Conservation (phyloP, 2,329 filamentous ascomycete genomes). For the Stagonosporopsis cucurbitacearum region DNA sequence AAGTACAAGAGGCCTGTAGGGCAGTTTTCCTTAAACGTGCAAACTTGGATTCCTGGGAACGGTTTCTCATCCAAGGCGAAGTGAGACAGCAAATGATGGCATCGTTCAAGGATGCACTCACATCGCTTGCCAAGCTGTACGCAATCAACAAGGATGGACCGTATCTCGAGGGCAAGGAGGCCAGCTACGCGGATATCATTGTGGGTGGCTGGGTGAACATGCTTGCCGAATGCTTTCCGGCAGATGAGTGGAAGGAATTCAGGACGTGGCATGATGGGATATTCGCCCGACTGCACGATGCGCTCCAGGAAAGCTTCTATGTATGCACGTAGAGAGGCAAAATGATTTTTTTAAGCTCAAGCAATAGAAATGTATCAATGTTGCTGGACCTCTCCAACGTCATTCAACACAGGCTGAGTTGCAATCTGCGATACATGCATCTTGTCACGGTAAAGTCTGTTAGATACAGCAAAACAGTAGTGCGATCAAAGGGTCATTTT, state of each 20-base stretch:
- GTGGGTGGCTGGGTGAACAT: conserved; percentile 64
- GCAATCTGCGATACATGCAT: background rate
- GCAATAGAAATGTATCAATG: background rate
- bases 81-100: conserved; percentile 48
- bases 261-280: conserved; percentile 58
- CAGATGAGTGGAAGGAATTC: conserved; percentile 57
- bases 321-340: conserved; percentile 13
- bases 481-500: background rate
- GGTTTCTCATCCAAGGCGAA: conserved; percentile 48
- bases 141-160: conserved; percentile 51
- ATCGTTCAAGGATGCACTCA: conserved; percentile 53
- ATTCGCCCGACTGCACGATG: conserved; percentile 60
- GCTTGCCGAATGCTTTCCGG: conserved; percentile 50
- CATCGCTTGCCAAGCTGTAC: conserved; percentile 54
- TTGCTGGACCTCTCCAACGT: too few species aligned
- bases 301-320: conserved; percentile 36
- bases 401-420: too few species aligned
- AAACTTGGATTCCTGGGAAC: conserved; percentile 54
- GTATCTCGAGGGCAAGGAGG: conserved; percentile 56
- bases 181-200: conserved; percentile 63
- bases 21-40: conserved; percentile 59
- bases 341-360: background rate
- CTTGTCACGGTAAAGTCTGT: background rate
- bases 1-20: conserved; percentile 53
- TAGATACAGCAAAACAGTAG: background rate